phyloP scores from a whole-genome alignment of 1,139 yeast genomes.

The Lodderomyces margitis region DNA sequence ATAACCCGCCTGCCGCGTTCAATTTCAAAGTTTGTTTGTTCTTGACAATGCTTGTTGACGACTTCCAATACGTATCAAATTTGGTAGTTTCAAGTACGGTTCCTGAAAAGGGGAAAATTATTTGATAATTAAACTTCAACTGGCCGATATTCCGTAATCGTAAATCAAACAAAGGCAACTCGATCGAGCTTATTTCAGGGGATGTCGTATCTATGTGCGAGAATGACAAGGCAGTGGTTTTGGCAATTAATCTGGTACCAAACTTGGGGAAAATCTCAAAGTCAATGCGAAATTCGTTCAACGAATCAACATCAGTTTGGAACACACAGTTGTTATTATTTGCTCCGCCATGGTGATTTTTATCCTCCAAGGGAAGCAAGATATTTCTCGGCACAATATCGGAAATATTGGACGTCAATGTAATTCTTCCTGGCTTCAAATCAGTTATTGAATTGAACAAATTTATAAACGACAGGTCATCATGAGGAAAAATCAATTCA shows the following conservation, averaged over 20 bases:
- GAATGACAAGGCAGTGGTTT: conserved; percentile 71
- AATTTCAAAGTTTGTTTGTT: conserved; percentile 29
- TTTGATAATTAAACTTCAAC: conserved; percentile 71
- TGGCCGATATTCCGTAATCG: conserved; percentile 83
- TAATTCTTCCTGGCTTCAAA: conserved; percentile 56
- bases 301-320: conserved; percentile 77
- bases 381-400: conserved; percentile 87
- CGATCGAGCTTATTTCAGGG: conserved; percentile 46
- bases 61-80: conserved; percentile 96
- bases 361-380: conserved; percentile 72
- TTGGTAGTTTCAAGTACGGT: conserved; percentile 83
- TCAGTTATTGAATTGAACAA: conserved; percentile 47
- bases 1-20: conserved; percentile 42
- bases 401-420: conserved; percentile 65
- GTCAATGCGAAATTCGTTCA: conserved; percentile 68
- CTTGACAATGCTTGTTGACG: conserved; percentile 54
- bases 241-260: conserved; percentile 90
- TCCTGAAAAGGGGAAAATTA: conserved; percentile 89
- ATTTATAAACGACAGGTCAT: conserved; percentile 47
- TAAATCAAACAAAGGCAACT: conserved; percentile 78
- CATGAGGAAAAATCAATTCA: conserved; percentile 66
- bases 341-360: conserved; percentile 22
- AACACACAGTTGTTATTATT: conserved; percentile 54
- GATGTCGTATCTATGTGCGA: conserved; percentile 47
- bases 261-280: conserved; percentile 92